These are phyloP conservation scores for Linnemannia schmuckeri DNA, from an alignment of 192 early-diverging fungal species.

Conservation along the genomic window DNA sequence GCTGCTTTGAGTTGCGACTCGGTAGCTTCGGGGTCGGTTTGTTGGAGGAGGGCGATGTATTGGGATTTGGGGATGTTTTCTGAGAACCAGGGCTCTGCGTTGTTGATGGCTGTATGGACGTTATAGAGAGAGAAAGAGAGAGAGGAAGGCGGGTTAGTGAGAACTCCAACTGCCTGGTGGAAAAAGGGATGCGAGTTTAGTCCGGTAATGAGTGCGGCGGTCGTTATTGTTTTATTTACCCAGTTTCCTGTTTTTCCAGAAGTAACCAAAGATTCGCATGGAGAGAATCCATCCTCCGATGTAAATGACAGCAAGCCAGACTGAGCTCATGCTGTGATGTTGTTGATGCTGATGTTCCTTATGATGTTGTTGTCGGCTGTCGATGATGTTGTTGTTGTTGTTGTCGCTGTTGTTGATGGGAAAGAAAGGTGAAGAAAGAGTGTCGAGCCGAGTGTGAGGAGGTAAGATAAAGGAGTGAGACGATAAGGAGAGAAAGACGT, in stretches of 20 bases:
- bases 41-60: conserved; percentile 73
- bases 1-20: conserved; percentile 76
- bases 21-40: conserved; percentile 68
- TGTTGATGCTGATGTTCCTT: neutral
- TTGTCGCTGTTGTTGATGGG: neutral
- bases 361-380: neutral
- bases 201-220: neutral
- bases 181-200: neutral
- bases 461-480: neutral
- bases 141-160: neutral
- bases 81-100: conserved; percentile 79
- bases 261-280: conserved; percentile 54
- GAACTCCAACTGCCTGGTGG: neutral
- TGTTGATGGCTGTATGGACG: conserved; percentile 26
- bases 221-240: conserved; percentile 8
- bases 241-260: conserved; percentile 47
- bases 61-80: conserved; percentile 71
- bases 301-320: conserved; percentile 44
- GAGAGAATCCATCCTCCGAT: conserved; percentile 52
- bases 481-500: neutral
- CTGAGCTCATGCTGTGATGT: conserved; percentile 19
- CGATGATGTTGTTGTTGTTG: neutral
- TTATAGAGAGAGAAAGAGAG: neutral
- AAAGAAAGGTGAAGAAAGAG: conserved; percentile 1
- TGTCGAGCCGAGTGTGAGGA: neutral